Evolutionary conservation across 768 basidiomycete genomes (phyloP), one percentile per base, ranked within the genome.

Genomic region (Boletus rubropictus): DNA sequence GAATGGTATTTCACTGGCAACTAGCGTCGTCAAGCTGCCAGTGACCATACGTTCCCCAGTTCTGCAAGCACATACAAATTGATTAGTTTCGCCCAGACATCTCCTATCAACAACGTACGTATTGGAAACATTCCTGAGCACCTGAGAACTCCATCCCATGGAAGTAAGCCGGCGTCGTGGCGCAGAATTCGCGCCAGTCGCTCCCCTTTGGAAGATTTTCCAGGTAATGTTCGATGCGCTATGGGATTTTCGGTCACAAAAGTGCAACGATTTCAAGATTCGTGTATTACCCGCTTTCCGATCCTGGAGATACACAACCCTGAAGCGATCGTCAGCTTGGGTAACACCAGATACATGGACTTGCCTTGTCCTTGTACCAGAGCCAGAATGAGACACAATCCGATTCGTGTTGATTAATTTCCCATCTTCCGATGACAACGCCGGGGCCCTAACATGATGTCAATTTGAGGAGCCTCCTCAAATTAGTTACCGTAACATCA

Each of bases 141-240:
- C 58, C 55, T 0, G 37, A 20, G 33, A 65, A 68, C 18, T 59
- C 55, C 46, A 65, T 40, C 6, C 54, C 53, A n/a, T 15, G 50
- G 48, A 68, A 65, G 10, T 28, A 44, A 1, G 45, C 58, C 0
- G 66, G 66, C 1, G 66, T 68, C 7, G 65, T 66, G 12, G 67
- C 61, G 40, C 67, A 68, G 39, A 68, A 62, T 39, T 59, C 55
- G 9, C 53, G 50, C 65, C 66, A 69, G 21, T 61, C 59, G 14
- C 55, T 42, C 6, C 64, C 61, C 7, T 5, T 3, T 7, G 60
- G 64, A 14, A 69, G 54, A 14, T 63, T 60, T n/a, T 59, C 56
- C 7, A 69, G 40, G 42, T 51, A 58, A 8, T 66, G 61, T 22
- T 66, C 60, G 42, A 66, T 57, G 22, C 55, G 57, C 64, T 68